Conservation (phyloP, 2,329 filamentous ascomycete species). For the Cladosporium sp. region DNA sequence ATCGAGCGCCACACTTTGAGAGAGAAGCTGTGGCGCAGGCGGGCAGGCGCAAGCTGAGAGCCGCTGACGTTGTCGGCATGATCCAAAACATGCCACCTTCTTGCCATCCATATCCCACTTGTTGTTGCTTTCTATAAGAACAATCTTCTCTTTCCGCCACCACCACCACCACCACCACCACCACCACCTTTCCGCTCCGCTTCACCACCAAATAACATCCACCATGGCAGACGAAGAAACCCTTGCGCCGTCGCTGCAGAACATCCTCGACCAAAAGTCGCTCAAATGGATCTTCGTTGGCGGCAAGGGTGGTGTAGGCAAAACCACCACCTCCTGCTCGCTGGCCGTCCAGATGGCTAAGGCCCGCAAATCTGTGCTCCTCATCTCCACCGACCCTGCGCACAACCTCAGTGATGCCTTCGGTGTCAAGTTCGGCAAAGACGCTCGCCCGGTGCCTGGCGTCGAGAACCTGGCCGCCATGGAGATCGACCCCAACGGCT, state of each 20-base stretch:
- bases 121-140: neutral
- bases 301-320: slow-evolving; percentile 96
- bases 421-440: slow-evolving; percentile 98
- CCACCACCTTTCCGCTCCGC: neutral
- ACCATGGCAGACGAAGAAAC: slow-evolving; percentile 67
- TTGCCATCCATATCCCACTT: neutral
- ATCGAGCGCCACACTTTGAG: neutral
- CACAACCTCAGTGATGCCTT: slow-evolving; percentile 98
- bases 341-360: slow-evolving; percentile 96
- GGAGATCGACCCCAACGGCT: slow-evolving; percentile 98
- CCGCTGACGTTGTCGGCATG: neutral
- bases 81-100: neutral
- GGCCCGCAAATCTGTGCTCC: slow-evolving; percentile 89
- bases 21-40: neutral
- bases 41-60: slow-evolving; percentile 3
- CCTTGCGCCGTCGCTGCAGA: slow-evolving; percentile 90
- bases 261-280: slow-evolving; percentile 90
- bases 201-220: neutral
- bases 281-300: slow-evolving; percentile 99
- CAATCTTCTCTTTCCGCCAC: neutral
- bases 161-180: neutral
- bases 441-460: slow-evolving; percentile 87
- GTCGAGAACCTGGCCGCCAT: slow-evolving; percentile 94
- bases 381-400: slow-evolving; percentile 97
- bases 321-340: slow-evolving; percentile 98